A percentile compares a stretch with the other conserved stretches of the same genome.
Conservation (phyloP, 768 basidiomycete genomes). For the Boletus huronensis region DNA sequence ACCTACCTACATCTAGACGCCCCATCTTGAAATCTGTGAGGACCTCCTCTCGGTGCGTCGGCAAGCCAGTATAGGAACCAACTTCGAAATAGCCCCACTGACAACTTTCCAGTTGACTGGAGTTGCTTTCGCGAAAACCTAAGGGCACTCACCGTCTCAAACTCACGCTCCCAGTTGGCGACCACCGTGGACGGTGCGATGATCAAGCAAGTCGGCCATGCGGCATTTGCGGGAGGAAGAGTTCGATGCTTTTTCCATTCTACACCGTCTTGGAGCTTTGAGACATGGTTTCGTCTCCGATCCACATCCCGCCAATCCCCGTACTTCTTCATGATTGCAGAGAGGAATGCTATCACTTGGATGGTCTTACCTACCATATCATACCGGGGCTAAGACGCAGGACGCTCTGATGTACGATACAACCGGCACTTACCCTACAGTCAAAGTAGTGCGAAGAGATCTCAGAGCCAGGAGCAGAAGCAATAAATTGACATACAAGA, state of each 20-base stretch:
- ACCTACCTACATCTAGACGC: constrained; percentile 77
- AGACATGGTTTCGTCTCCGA: constrained; percentile 66
- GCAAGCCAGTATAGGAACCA: constrained; percentile 59
- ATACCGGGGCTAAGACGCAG: constrained; percentile 4
- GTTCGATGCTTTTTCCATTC: constrained; percentile 51
- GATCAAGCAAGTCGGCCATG: constrained; percentile 87
- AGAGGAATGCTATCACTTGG: constrained; percentile 84
- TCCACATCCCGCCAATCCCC: constrained; percentile 62
- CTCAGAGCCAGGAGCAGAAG: not conserved
- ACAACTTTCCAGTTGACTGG: not conserved
- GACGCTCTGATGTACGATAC: not conserved
- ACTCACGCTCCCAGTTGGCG: constrained; percentile 87
- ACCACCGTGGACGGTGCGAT: constrained; percentile 84
- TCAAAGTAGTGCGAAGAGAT: not conserved
- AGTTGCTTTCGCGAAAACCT: not conserved
- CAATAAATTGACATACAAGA: constrained; percentile 40
- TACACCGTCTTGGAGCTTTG: constrained; percentile 54
- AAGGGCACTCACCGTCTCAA: constrained; percentile 57
- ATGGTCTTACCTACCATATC: constrained; percentile 78
- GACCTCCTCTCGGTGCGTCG: constrained; percentile 50
- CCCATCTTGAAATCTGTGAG: constrained; percentile 76
- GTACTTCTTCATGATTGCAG: constrained; percentile 86
- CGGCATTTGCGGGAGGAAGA: constrained; percentile 62
- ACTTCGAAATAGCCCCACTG: constrained; percentile 97
- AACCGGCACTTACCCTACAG: constrained; percentile 25